Evolutionary conservation across 352 stramenopile species (phyloP).

Genomic region (Globisporangium lucens): DNA sequence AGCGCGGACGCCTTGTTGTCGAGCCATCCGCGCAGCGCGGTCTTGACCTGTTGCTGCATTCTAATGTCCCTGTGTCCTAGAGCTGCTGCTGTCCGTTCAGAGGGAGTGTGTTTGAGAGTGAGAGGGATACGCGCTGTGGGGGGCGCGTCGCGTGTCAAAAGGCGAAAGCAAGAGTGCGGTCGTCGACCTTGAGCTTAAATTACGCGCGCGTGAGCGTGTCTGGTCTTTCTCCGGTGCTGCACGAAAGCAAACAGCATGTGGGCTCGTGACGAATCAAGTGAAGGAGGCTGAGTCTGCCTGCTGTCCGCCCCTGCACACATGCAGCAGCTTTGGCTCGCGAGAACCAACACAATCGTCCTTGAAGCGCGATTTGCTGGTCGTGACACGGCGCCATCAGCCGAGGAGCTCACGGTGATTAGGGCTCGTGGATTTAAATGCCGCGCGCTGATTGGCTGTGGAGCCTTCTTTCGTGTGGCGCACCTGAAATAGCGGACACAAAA

Average conservation of each 20-base stretch:
- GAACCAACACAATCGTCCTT: not conserved
- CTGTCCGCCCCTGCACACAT: not conserved
- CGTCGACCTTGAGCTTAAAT: not conserved
- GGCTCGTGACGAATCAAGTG: not conserved
- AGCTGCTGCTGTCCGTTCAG: not conserved
- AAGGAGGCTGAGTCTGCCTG: not conserved
- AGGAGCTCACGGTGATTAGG: not conserved
- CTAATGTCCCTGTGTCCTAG: not conserved
- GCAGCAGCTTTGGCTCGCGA: not conserved
- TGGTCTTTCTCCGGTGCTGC: not conserved
- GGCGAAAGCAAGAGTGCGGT: no score
- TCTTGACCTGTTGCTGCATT: not conserved
- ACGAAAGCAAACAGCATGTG: not conserved
- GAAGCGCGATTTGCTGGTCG: slow-evolving; percentile 6
- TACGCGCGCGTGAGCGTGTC: not conserved
- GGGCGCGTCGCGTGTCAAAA: no score
- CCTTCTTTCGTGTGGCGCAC: no score
- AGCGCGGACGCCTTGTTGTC: slow-evolving; percentile 11
- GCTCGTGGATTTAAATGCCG: no score
- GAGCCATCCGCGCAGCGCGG: slow-evolving; percentile 4
- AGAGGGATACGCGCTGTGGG: not conserved
- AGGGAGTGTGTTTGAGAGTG: not conserved
- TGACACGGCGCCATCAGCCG: slow-evolving; percentile 8
- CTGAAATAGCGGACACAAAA: no score
- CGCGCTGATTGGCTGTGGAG: no score